Conservation (phyloP, 1,284 basidiomycete species). For the Trichosporon faecale region DNA sequence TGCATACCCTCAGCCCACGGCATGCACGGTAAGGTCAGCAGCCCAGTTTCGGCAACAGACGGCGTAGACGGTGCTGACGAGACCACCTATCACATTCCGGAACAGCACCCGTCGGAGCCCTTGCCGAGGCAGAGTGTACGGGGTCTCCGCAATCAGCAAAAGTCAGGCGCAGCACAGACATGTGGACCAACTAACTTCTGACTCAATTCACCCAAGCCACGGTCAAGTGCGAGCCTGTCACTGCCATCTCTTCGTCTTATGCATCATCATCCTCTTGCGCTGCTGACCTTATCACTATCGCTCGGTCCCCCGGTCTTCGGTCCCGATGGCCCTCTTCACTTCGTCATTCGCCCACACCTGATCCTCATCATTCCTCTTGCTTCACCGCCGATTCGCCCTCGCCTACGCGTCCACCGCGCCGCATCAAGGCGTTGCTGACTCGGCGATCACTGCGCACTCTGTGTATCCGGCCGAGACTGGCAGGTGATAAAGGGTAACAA, state of each 20-base stretch:
- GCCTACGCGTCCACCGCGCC: background rate
- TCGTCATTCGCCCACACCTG: background rate
- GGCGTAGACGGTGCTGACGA: background rate
- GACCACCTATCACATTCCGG: background rate
- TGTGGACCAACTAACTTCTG: background rate
- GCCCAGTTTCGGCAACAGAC: background rate
- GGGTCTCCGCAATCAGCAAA: background rate
- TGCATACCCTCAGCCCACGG: no score
- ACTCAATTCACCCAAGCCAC: background rate
- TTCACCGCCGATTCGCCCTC: background rate
- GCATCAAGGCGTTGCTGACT: background rate
- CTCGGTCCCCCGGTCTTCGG: background rate
- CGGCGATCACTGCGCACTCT: background rate
- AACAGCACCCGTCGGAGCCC: background rate
- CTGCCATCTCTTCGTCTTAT: background rate
- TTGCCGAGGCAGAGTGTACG: background rate
- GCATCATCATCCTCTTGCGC: background rate
- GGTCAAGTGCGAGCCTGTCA: no score
- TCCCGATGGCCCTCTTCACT: background rate
- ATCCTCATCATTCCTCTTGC: background rate
- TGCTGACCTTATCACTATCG: background rate
- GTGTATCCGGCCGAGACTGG: conserved; percentile 1
- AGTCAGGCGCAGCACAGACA: background rate
- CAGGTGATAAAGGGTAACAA: background rate
- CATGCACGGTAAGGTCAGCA: no score